Evolutionary conservation across 495 filamentous ascomycete genomes (phyloP).

Genomic region (Talaromyces ruber): DNA sequence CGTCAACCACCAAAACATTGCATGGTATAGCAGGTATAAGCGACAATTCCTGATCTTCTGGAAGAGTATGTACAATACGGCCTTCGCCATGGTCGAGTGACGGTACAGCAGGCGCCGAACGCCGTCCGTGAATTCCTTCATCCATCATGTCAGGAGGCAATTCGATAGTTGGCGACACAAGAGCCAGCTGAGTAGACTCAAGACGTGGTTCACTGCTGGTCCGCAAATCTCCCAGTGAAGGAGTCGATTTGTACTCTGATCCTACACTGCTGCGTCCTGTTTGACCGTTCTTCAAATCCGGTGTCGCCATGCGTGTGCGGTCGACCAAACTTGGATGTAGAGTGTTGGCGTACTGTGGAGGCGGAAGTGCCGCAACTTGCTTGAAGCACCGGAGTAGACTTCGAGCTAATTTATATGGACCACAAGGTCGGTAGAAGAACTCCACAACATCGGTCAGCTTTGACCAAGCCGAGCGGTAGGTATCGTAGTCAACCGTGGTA

Average conservation of each 20-base stretch:
- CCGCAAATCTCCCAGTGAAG: background rate
- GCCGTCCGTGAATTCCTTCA: background rate
- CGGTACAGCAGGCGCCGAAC: constrained; percentile 1
- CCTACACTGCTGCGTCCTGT: background rate
- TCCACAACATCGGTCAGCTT: constrained; percentile 27
- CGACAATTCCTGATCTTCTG: background rate
- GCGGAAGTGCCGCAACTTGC: constrained; percentile 11
- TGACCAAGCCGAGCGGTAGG: constrained; percentile 20
- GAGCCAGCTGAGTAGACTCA: background rate
- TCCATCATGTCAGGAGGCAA: background rate
- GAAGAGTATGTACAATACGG: background rate
- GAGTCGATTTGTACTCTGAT: background rate
- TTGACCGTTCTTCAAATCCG: background rate
- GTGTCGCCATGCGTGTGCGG: background rate
- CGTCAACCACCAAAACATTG: constrained; percentile 59
- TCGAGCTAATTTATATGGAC: constrained; percentile 57
- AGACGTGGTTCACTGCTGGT: background rate
- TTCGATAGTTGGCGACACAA: background rate
- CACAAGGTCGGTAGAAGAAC: constrained; percentile 46
- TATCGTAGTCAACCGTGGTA: constrained; percentile 23
- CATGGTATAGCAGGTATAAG: background rate
- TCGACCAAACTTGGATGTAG: background rate
- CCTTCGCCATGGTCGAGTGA: background rate
- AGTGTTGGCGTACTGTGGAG: constrained; percentile 4
- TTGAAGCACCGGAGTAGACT: constrained; percentile 31